Evolutionary conservation across 495 filamentous ascomycete genomes (phyloP), one percentile per base, ranked within the genome.

Genomic region (Podospora fimiseda): DNA sequence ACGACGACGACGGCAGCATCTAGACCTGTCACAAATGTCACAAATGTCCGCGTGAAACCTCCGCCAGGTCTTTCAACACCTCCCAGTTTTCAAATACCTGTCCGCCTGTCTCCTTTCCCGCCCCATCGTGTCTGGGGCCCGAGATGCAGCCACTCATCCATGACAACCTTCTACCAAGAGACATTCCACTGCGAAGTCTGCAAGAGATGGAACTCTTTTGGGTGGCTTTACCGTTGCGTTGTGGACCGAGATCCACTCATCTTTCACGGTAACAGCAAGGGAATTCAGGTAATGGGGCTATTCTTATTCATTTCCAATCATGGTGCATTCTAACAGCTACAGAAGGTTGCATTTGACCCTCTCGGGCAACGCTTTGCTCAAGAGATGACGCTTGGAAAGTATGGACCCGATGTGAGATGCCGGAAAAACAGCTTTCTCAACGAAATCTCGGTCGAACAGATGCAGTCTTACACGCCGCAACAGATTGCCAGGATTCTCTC

Each of bases 161-260:
- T 87, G 81, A 73, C 77, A 3, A 73, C 79, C 11, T 43, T 81
- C 3, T 83, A 80, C 59, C 63, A 64, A 20, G 59, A 63, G 16
- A 24, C 58, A 0, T 59, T 71, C 37, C 50, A 44, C 13, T 91
- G 87, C 66, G 50, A 71, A 2, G 39, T 70, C 2, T 89, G 86
- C 55, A 59, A 64, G 13, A 61, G 61, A 44, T 52, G 53, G 1
- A 73, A 80, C 3, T 57, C 68, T 13, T 72, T 80, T 41, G 81
- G 84, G 22, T 89, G 81, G 79, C 67, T 90, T 18, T 90, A 86
- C 55, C 62, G 70, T 40, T 90, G 88, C 61, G 76, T 70, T 4
- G 74, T 81, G 57, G 85, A 89, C 59, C 66, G 68, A 16, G 74
- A 79, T 19, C 42, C 68, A n/a, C 30, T 75, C 6, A 62, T 76